Percentiles rank a stretch among this genome's conserved stretches.
Evolutionary conservation across 768 basidiomycete species (phyloP).

Genomic region (Tulasnella sp.): DNA sequence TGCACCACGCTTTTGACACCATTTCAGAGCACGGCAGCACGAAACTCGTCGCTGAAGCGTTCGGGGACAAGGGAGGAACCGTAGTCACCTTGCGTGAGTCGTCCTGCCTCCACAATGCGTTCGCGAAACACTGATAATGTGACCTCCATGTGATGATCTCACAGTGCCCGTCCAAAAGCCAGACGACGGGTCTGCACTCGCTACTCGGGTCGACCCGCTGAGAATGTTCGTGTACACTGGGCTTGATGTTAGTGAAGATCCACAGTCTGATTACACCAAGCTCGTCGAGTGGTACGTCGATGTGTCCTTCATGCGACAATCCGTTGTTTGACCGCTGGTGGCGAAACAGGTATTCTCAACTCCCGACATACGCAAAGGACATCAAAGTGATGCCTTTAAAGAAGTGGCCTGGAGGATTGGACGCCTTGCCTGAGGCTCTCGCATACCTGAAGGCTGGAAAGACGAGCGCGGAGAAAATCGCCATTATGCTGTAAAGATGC

Average conservation of each 20-base stretch:
- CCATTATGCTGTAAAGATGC: not conserved
- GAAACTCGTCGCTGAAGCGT: not conserved
- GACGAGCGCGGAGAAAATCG: conserved; percentile 16
- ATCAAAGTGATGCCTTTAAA: conserved; percentile 3
- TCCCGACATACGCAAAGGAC: not conserved
- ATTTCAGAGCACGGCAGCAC: conserved; percentile 3
- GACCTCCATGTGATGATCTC: not conserved
- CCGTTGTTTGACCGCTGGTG: not conserved
- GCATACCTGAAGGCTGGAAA: conserved; percentile 17
- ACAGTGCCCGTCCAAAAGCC: not conserved
- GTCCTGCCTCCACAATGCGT: not conserved
- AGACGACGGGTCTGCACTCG: not conserved
- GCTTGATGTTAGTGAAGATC: not conserved
- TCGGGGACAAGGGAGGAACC: not conserved
- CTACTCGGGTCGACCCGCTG: not conserved
- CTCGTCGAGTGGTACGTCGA: not conserved
- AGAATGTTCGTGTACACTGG: not conserved
- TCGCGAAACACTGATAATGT: not conserved
- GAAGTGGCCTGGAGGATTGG: conserved; percentile 14
- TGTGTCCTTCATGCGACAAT: not conserved
- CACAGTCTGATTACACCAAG: not conserved
- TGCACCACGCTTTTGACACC: not conserved
- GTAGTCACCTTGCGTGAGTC: conserved; percentile 1
- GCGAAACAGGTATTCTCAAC: not conserved
- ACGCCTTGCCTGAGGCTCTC: conserved; percentile 15